phyloP scores from a whole-genome alignment of 768 basidiomycete species.

The Russula griseocarnosa region DNA sequence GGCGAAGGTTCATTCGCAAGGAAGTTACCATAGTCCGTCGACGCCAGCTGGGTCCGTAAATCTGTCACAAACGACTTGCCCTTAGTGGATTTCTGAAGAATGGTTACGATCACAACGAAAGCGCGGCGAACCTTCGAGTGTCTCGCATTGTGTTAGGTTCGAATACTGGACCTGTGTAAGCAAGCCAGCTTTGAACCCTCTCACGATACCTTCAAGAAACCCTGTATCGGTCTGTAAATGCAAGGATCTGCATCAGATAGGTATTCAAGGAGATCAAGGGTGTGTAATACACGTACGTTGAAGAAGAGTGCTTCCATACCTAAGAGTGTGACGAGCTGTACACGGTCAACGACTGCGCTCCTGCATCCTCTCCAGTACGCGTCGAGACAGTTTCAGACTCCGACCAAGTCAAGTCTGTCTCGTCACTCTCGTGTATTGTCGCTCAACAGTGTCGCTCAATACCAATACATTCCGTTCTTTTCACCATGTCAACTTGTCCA shows the following conservation, averaged over 20 bases:
- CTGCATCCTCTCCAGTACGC: background rate
- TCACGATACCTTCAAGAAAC: conserved; percentile 75
- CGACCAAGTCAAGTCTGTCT: conserved; percentile 5
- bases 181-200: conserved; percentile 93
- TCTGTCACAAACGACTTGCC: conserved; percentile 46
- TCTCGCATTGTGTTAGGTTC: conserved; percentile 96
- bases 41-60: conserved; percentile 89
- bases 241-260: conserved; percentile 32
- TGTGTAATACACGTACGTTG: conserved; percentile 53
- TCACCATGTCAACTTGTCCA: conserved; percentile 53
- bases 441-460: background rate
- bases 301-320: conserved; percentile 85
- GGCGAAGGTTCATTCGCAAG: conserved; percentile 94
- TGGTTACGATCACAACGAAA: background rate
- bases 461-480: conserved; percentile 1
- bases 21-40: conserved; percentile 98
- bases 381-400: conserved; percentile 25
- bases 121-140: conserved; percentile 70
- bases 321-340: conserved; percentile 5
- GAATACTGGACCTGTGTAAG: conserved; percentile 86
- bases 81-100: conserved; percentile 1
- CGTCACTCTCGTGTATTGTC: no score
- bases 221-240: conserved; percentile 58
- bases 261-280: conserved; percentile 16
- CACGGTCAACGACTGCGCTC: background rate